Conservation (phyloP, 345 rosid genomes). For the Lumnitzera littorea region DNA sequence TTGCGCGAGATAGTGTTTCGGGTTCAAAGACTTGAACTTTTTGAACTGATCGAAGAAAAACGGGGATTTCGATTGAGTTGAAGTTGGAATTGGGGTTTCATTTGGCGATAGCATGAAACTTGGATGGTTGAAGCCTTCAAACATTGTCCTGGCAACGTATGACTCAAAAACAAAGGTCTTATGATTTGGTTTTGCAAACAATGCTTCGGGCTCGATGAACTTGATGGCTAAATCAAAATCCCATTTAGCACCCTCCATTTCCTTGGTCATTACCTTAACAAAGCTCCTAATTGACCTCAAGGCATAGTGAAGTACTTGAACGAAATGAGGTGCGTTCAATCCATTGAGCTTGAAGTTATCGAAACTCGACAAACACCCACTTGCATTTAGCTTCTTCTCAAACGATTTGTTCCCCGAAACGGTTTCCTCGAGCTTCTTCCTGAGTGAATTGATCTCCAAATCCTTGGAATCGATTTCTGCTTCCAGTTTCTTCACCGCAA, state of each 20-base stretch:
- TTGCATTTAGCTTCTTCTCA: slow-evolving; percentile 58
- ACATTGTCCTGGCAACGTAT: slow-evolving; percentile 55
- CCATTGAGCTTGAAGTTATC: slow-evolving; percentile 34
- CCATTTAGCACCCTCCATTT: slow-evolving; percentile 82
- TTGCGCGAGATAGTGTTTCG: slow-evolving; percentile 40
- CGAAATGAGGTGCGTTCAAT: slow-evolving; percentile 42
- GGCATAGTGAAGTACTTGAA: slow-evolving; percentile 43
- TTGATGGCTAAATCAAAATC: slow-evolving; percentile 69
- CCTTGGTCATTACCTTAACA: slow-evolving; percentile 56
- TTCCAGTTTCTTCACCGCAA: slow-evolving; percentile 69
- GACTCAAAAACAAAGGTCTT: slow-evolving; percentile 62
- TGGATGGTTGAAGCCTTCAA: slow-evolving; percentile 55
- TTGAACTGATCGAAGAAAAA: slow-evolving; percentile 39
- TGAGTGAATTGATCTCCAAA: slow-evolving; percentile 25
- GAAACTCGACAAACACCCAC: slow-evolving; percentile 50
- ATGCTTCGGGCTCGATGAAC: slow-evolving; percentile 41
- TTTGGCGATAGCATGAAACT: slow-evolving; percentile 21
- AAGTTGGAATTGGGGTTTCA: slow-evolving; percentile 11
- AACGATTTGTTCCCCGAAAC: slow-evolving; percentile 37
- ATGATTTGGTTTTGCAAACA: slow-evolving; percentile 41
- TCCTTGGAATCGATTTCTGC: slow-evolving; percentile 36
- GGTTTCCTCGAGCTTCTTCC: slow-evolving; percentile 26
- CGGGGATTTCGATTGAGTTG: slow-evolving; percentile 20
- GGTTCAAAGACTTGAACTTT: slow-evolving; percentile 35
- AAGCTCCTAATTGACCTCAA: slow-evolving; percentile 55